Conservation (phyloP, 2,329 filamentous ascomycete species). For the Reticulascus tulasneorum region DNA sequence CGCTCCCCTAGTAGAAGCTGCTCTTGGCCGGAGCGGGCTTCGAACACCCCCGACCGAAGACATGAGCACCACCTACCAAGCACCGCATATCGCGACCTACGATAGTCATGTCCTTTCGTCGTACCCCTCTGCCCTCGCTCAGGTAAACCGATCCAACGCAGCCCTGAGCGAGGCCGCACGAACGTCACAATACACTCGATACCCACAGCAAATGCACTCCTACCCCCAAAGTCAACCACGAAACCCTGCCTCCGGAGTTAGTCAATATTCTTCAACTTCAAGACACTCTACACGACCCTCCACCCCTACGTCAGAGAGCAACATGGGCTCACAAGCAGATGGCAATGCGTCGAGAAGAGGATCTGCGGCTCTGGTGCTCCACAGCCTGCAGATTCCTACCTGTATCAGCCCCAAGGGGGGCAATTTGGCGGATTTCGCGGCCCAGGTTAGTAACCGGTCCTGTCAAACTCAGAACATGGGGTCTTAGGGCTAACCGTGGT, state of each 20-base stretch:
- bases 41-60: conserved; percentile 48
- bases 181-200: conserved; percentile 26
- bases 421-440: conserved; percentile 77
- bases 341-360: conserved; percentile 31
- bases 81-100: conserved; percentile 41
- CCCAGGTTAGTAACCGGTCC: conserved; percentile 55
- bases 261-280: conserved; percentile 20
- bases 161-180: conserved; percentile 27
- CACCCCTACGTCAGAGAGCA: conserved; percentile 30
- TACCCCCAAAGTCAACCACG: conserved; percentile 13
- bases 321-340: conserved; percentile 23
- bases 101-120: conserved; percentile 39
- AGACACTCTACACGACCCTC: conserved; percentile 30
- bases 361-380: conserved; percentile 45
- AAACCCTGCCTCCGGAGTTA: conserved; percentile 12
- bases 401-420: conserved; percentile 74
- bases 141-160: conserved; percentile 27
- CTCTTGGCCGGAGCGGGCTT: conserved; percentile 34
- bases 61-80: conserved; percentile 51
- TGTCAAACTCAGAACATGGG: background rate
- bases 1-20: conserved; percentile 16
- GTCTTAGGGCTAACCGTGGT: conserved; percentile 13
- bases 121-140: conserved; percentile 31
- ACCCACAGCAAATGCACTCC: conserved; percentile 17
- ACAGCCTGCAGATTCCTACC: conserved; percentile 67